Base-by-base conservation (phyloP, 2,329 filamentous ascomycete genomes). In the Pseudopyricularia javanii region DNA sequence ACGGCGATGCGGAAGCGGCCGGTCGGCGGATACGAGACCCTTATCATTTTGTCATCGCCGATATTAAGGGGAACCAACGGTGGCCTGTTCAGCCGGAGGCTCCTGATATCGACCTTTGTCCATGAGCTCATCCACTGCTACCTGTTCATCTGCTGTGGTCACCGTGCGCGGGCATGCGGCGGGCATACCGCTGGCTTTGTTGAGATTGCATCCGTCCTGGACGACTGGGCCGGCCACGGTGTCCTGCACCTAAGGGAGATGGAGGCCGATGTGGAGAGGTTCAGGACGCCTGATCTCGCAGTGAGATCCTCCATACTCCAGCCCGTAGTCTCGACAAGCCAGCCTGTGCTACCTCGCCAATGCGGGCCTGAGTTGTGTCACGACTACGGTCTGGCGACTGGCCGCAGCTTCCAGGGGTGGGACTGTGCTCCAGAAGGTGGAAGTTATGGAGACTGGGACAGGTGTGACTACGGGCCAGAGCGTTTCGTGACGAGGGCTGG, bases 51-150 rank as follows among this genome's bases (percentile, higher is more conserved):
- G 12, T 83, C 80, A 4, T 71, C 72, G 2, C 75, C 78, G 0
- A 80, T 84, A 14, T 70, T 84, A n/a, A 69, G 68, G 37, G 71
- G 77, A 56, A 70, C 65, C 14, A 71, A 68, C 49, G 37, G 37
- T 20, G 37, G 37, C n/a, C 7, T 43, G 14, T 85, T 80, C 63
- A 81, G 80, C 61, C 68, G 80, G 5, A 71, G 79, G 7, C 69
- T 85, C 15, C 71, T 85, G 53, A 81, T 85, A 49, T 79, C 78
- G 7, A 82, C 81, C 0, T 83, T 85, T 56, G 60, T 85, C 48
- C 82, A 85, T 60, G 82, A 85, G 64, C 74, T 84, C 58, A 80
- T 85, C 49, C 81, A 85, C 65, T 80, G 80, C 64, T 85, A 82
- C 60, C 68, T 85, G 15, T 85, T 85, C 57, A 74, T 85, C 54